Evolutionary conservation across 208 protist species (phyloP).

Genomic region (Wallacemonas rigidus): DNA sequence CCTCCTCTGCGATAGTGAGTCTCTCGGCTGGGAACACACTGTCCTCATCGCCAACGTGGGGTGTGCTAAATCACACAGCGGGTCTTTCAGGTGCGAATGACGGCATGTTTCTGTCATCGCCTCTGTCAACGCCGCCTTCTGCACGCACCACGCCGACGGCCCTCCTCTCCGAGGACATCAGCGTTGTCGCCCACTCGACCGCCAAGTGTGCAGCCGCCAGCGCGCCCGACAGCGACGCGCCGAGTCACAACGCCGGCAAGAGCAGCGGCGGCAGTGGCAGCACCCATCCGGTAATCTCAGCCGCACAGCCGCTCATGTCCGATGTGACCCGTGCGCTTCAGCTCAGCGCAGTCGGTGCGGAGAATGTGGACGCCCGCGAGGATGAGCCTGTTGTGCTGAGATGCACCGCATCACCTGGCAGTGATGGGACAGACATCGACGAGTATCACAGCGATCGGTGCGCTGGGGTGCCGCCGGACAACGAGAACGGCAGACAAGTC

Average conservation of each 20-base stretch:
- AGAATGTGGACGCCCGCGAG: not conserved
- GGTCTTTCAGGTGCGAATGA: not conserved
- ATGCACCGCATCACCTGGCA: not conserved
- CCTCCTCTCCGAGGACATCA: not conserved
- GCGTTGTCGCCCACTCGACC: not conserved
- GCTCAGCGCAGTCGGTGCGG: no score
- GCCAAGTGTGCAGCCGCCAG: not conserved
- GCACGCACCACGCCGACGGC: not conserved
- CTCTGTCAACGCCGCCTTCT: not conserved
- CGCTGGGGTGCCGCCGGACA: no score
- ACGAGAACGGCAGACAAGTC: no score
- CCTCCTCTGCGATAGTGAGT: not conserved
- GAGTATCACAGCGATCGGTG: no score
- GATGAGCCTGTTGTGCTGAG: not conserved
- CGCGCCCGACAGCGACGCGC: no score
- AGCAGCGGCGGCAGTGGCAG: no score
- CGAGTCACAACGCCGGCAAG: no score
- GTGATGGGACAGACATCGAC: no score
- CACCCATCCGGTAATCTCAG: no score
- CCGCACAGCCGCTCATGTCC: no score
- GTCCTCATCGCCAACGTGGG: conserved; percentile 13
- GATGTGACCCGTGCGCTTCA: no score
- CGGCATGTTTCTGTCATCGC: not conserved
- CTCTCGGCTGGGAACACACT: conserved; percentile 3
- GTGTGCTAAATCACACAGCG: not conserved